These are phyloP conservation scores for Chlorophyllum brunneum DNA, from an alignment of 768 basidiomycete genomes.

Conservation along the genomic window DNA sequence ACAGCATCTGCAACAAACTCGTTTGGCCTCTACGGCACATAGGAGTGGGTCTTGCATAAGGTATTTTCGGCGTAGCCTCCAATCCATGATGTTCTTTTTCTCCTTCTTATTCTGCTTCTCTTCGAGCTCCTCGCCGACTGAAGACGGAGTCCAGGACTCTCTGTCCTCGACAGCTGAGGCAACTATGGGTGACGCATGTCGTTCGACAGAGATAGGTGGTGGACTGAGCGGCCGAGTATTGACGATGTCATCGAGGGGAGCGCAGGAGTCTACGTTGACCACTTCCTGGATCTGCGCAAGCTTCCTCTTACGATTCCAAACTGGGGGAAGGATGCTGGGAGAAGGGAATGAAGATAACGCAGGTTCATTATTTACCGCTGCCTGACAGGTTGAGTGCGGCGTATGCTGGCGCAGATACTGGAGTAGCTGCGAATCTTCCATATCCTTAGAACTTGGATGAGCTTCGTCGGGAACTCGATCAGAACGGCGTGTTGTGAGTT, in stretches of 20 bases:
- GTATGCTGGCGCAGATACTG: neutral
- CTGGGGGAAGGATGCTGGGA: neutral
- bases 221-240: neutral
- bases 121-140: neutral
- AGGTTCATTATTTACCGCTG: neutral
- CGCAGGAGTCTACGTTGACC: too few species aligned
- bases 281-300: neutral
- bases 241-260: neutral
- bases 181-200: neutral
- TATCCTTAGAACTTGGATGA: neutral
- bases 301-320: constrained; percentile 2
- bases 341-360: neutral
- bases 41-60: neutral
- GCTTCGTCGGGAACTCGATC: neutral
- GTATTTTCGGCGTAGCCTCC: neutral
- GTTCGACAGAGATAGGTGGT: neutral
- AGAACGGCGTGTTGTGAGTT: neutral
- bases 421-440: neutral
- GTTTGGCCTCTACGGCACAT: constrained; percentile 1
- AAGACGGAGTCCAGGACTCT: neutral
- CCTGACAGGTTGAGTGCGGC: neutral
- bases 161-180: neutral
- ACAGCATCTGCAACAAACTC: constrained; percentile 1
- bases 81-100: constrained; percentile 12
- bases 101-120: neutral